These are phyloP conservation scores for Ophiocytium majus DNA, from an alignment of 352 stramenopile species.

Conservation along the genomic window DNA sequence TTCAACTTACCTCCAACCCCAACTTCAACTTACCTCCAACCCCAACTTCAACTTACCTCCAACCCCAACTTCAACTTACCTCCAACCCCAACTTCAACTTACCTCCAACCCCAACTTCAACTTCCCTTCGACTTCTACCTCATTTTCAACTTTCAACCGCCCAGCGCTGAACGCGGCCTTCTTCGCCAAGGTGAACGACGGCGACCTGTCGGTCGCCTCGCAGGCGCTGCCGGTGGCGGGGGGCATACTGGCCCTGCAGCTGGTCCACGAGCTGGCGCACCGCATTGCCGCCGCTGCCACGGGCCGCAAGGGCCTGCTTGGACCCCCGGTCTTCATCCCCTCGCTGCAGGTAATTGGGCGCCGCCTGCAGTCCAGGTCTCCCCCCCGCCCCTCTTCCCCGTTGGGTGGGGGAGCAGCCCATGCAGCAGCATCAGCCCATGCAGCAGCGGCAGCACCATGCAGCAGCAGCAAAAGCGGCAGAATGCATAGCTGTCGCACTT, in stretches of 20 bases:
- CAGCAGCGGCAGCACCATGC: too few relatives aligned
- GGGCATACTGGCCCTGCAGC: constrained; percentile 46
- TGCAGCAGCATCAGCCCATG: too few relatives aligned
- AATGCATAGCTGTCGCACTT: too few relatives aligned
- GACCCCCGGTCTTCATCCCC: constrained; percentile 63
- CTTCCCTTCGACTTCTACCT: constrained; percentile 8
- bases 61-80: too few relatives aligned
- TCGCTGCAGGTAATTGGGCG: constrained; percentile 62
- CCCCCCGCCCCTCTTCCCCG: too few relatives aligned
- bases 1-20: too few relatives aligned
- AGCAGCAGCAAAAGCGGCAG: too few relatives aligned
- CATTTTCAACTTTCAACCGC: too few relatives aligned
- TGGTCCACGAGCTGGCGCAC: constrained; percentile 65
- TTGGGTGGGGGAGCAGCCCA: too few relatives aligned
- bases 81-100: neutral
- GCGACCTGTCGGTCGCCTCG: constrained; percentile 30
- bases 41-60: too few relatives aligned
- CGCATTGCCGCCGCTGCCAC: constrained; percentile 59
- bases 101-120: constrained; percentile 29
- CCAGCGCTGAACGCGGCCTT: constrained; percentile 42
- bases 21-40: too few relatives aligned
- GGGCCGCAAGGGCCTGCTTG: constrained; percentile 59
- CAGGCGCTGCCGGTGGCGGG: constrained; percentile 44
- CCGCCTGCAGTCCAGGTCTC: too few relatives aligned
- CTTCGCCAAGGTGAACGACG: constrained; percentile 49